Base-by-base conservation (phyloP, 129 eudicot species). In the Artemisia annua region DNA sequence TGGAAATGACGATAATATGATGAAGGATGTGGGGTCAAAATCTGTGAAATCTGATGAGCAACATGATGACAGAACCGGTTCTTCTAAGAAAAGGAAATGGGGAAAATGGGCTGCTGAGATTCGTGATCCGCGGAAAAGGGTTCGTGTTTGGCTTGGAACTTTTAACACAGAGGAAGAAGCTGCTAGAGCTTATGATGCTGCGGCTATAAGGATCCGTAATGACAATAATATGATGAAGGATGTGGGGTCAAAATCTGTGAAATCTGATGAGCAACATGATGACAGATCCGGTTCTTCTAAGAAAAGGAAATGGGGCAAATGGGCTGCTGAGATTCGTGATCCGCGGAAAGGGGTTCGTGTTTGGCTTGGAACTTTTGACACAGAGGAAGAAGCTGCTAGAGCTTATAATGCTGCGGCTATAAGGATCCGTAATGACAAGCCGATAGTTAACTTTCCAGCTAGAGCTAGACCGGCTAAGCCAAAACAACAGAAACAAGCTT, bases 311-410 rank as follows among this genome's bases (percentile, higher is more conserved):
- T 89, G 96, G 96, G 98, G 98, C 0, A 89, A 92, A 72, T 92
- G 98, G 98, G 98, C 98, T 48, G 98, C 96, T 66, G 98, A 89
- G 81, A 93, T 93, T 39, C 98, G 98, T 50, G 98, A 93, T 70
- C 98, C 98, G 1, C 81, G 83, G 73, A 93, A 93, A 83, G 95
- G 96, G 16, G 92, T 89, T 55, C 87, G 96, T 8, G 98, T 92
- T 50, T 92, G 98, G 96, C 98, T 93, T 12, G 98, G 96, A 49
- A 89, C 96, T 3, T 93, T 85, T 17, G 84, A 92, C 80, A 86
- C 98, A 44, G 92, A 96, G 18, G 98, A 93, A 83, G 98, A 89
- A 85, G 98, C 98, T 75, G 98, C 98, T 4, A 82, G 88, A 76
- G 97, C 98, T 62, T 93, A 93, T 79, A 97, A 93, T 78, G 79